Evolutionary conservation across 768 basidiomycete species (phyloP).

Genomic region (Calocera cornea): DNA sequence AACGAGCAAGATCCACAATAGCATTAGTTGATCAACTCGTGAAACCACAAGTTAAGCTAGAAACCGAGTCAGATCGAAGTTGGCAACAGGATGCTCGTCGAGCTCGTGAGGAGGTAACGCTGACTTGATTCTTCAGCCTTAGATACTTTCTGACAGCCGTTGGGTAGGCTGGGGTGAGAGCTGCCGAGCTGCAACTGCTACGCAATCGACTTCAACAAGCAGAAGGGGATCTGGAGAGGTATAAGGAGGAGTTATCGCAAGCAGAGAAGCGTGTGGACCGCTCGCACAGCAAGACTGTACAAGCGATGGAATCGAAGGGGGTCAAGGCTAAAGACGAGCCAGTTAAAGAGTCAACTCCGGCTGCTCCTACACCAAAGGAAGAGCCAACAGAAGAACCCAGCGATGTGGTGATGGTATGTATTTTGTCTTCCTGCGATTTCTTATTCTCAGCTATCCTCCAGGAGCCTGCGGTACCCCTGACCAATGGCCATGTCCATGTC

Average conservation of each 20-base stretch:
- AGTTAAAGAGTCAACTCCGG: neutral
- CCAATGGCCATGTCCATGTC: constrained; percentile 24
- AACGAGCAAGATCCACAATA: neutral
- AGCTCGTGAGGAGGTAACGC: neutral
- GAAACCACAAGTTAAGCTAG: neutral
- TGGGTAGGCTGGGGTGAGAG: neutral
- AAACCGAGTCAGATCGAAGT: constrained; percentile 3
- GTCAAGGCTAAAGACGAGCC: constrained; percentile 28
- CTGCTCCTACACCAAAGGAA: neutral
- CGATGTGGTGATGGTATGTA: constrained; percentile 49
- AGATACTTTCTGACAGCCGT: neutral
- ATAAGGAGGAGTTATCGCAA: constrained; percentile 37
- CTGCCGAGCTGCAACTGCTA: constrained; percentile 35
- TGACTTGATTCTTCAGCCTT: neutral
- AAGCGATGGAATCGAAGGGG: constrained; percentile 33
- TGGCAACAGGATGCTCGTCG: constrained; percentile 5
- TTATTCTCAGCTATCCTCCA: constrained; percentile 32
- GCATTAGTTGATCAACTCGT: constrained; percentile 3
- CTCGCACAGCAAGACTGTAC: constrained; percentile 40
- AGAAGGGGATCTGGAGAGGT: constrained; percentile 36
- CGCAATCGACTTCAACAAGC: constrained; percentile 38
- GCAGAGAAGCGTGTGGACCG: constrained; percentile 54
- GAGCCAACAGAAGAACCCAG: neutral
- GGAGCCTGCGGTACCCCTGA: constrained; percentile 30
- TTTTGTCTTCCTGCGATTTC: constrained; percentile 26